Evolutionary conservation across 2,329 filamentous ascomycete genomes (phyloP).

Genomic region (Penicillium brasilianum): DNA sequence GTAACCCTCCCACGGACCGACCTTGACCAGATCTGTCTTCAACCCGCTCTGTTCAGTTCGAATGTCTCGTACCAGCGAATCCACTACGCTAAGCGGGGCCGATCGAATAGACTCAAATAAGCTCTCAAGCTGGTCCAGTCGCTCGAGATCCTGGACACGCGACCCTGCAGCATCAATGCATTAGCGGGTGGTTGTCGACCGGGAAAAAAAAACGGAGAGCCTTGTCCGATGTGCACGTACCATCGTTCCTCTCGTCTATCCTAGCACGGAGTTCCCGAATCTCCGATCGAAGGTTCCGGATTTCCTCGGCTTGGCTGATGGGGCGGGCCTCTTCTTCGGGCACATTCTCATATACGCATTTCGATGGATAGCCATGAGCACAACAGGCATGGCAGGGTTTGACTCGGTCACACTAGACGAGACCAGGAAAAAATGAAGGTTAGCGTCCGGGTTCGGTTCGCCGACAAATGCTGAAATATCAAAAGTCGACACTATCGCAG

Average conservation of each 20-base stretch:
- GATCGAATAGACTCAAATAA: slow-evolving; percentile 43
- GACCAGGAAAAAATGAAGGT: slow-evolving; percentile 13
- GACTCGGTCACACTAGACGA: slow-evolving; percentile 43
- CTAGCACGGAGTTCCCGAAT: slow-evolving; percentile 38
- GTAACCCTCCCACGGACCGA: slow-evolving; percentile 32
- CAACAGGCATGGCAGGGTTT: slow-evolving; percentile 48
- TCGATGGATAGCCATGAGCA: slow-evolving; percentile 46
- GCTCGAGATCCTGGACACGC: slow-evolving; percentile 28
- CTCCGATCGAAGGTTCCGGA: slow-evolving; percentile 41
- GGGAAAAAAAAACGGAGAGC: background rate
- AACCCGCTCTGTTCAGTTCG: slow-evolving; percentile 30
- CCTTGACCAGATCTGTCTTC: slow-evolving; percentile 23
- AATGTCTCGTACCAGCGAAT: slow-evolving; percentile 39
- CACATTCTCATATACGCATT: slow-evolving; percentile 43
- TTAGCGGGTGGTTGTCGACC: slow-evolving; percentile 8
- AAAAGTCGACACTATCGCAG: background rate
- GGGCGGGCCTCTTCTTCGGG: slow-evolving; percentile 42
- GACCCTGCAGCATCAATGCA: slow-evolving; percentile 19
- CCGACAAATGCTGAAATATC: background rate
- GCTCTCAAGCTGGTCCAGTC: slow-evolving; percentile 38
- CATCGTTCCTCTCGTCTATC: slow-evolving; percentile 32
- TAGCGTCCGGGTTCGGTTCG: slow-evolving; percentile 15
- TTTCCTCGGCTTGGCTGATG: slow-evolving; percentile 45
- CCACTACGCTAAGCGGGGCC: slow-evolving; percentile 38
- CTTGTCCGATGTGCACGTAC: slow-evolving; percentile 24